Conservation (phyloP, 345 rosid genomes). For the Streptanthus diversifolius region DNA sequence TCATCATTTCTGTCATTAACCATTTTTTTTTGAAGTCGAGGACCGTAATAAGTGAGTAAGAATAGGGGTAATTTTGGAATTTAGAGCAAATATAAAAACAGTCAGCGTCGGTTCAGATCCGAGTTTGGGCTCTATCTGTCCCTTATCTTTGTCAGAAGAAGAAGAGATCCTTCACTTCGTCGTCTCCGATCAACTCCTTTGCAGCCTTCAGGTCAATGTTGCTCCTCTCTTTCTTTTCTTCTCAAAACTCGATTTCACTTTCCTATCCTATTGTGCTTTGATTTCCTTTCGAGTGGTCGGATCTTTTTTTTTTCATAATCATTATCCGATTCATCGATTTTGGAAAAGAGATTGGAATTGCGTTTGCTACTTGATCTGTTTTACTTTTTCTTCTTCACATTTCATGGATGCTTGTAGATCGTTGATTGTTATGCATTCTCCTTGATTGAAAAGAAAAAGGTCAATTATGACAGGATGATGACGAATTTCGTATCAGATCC, state of each 20-base stretch:
- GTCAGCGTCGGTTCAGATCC: slow-evolving; percentile 25
- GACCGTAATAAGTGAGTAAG: not conserved
- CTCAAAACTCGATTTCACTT: not conserved
- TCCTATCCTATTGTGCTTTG: not conserved
- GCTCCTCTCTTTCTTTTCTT: not conserved
- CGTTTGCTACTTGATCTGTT: slow-evolving; percentile 1
- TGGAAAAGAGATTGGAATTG: not conserved
- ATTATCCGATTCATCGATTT: slow-evolving; percentile 1
- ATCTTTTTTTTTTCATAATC: not conserved
- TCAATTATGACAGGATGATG: not conserved
- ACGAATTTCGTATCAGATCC: slow-evolving; percentile 4
- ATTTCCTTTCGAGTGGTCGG: not conserved
- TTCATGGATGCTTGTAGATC: slow-evolving; percentile 21
- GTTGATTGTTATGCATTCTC: slow-evolving; percentile 12
- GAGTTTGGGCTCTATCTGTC: not conserved
- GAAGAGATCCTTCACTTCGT: slow-evolving; percentile 15
- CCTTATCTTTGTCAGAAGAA: slow-evolving; percentile 15
- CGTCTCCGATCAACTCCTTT: slow-evolving; percentile 14
- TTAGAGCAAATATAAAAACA: not conserved
- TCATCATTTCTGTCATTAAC: too few species aligned
- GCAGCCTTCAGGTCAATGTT: slow-evolving; percentile 14
- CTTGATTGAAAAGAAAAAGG: not conserved
- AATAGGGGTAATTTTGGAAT: slow-evolving; percentile 2
- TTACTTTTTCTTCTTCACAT: not conserved
- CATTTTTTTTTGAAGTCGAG: too few species aligned